phyloP scores from a whole-genome alignment of 2,329 filamentous ascomycete species.

The Colletotrichum theobromicola region DNA sequence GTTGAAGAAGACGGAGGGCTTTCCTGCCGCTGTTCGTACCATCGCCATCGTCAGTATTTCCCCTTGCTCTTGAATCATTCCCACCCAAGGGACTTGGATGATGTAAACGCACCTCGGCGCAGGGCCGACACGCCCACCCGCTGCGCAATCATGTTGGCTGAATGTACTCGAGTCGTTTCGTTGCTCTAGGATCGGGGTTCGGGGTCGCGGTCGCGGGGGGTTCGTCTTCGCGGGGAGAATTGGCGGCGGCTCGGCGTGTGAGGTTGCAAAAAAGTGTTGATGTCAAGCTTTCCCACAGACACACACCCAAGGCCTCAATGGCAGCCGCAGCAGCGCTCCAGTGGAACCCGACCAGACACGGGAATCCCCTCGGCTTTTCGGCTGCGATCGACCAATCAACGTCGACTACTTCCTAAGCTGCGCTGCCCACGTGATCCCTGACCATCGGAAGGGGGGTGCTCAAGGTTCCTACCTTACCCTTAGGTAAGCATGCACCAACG shows the following conservation, averaged over 20 bases:
- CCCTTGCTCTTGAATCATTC: neutral
- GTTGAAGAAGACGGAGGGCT: slow-evolving; percentile 51
- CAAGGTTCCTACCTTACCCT: neutral
- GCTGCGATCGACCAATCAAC: slow-evolving; percentile 46
- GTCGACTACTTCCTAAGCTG: slow-evolving; percentile 40
- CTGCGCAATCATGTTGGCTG: slow-evolving; percentile 57
- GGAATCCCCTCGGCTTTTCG: slow-evolving; percentile 46
- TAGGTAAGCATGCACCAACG: neutral
- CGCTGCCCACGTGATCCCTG: neutral
- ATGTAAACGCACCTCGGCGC: slow-evolving; percentile 56
- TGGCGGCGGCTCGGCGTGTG: slow-evolving; percentile 15
- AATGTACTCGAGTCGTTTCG: neutral
- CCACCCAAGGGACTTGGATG: neutral
- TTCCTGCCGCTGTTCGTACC: slow-evolving; percentile 39
- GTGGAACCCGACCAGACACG: neutral
- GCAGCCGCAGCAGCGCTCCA: neutral
- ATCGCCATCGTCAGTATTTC: slow-evolving; percentile 19
- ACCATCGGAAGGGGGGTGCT: neutral
- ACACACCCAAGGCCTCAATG: neutral
- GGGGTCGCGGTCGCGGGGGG: neutral
- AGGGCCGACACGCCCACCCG: slow-evolving; percentile 63
- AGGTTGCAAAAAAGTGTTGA: slow-evolving; percentile 14
- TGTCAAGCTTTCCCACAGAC: slow-evolving; percentile 12
- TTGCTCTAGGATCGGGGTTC: neutral
- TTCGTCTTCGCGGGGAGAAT: slow-evolving; percentile 15